A percentile compares a stretch with the other conserved stretches of the same genome.
phyloP scores from a whole-genome alignment of 2,329 filamentous ascomycete genomes.

The Scytalidium lignicola region DNA sequence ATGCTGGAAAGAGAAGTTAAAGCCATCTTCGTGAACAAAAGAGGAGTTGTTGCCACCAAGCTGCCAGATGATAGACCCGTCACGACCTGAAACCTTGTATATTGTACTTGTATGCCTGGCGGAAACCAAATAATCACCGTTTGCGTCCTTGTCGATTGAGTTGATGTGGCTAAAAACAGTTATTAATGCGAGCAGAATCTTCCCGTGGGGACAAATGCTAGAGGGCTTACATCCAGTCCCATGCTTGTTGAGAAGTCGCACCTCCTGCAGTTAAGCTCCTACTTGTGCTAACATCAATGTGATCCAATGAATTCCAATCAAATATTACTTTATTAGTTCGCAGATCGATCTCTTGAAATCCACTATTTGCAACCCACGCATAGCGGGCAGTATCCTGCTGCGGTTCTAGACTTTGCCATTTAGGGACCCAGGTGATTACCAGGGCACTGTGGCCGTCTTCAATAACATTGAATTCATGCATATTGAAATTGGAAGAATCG shows the following conservation, averaged over 20 bases:
- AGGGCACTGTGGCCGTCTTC: too few species aligned
- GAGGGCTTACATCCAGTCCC: conserved; percentile 30
- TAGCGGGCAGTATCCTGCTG: too few species aligned
- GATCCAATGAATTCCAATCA: conserved; percentile 35
- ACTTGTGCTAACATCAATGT: neutral
- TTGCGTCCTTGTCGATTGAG: conserved; percentile 30
- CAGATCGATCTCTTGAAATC: conserved; percentile 42
- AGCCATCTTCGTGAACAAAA: conserved; percentile 28
- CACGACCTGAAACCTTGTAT: conserved; percentile 38
- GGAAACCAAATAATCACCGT: conserved; percentile 41
- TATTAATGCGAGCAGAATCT: conserved; percentile 12
- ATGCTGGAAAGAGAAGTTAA: conserved; percentile 43
- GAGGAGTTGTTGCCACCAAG: conserved; percentile 36
- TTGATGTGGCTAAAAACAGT: conserved; percentile 15
- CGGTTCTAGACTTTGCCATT: too few species aligned
- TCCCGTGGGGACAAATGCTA: conserved; percentile 25
- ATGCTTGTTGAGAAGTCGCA: neutral
- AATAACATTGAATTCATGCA: too few species aligned
- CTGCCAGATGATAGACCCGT: conserved; percentile 41
- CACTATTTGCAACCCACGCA: too few species aligned
- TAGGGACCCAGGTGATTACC: too few species aligned
- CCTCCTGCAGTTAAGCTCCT: neutral
- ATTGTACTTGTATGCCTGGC: conserved; percentile 38
- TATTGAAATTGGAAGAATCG: too few species aligned
- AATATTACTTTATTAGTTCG: conserved; percentile 41